These are phyloP conservation scores for Pseudogymnoascus sp. DNA, from an alignment of 2,329 filamentous ascomycete species.

Conservation along the genomic window DNA sequence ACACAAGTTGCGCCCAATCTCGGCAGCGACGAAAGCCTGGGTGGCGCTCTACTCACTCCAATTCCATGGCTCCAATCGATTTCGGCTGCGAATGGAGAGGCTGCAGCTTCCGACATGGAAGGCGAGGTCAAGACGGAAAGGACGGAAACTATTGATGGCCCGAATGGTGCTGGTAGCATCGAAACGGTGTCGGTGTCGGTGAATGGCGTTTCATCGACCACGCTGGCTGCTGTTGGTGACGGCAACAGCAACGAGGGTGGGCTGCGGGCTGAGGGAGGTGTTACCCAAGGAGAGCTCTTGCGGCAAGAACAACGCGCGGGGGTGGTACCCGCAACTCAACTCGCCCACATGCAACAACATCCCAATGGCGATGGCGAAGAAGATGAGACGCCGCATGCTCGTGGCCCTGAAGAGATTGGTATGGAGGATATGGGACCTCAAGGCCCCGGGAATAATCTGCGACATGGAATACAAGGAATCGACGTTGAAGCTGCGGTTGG, in stretches of 20 bases:
- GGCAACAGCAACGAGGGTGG: constrained; percentile 18
- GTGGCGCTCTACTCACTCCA: constrained; percentile 83
- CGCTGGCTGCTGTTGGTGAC: constrained; percentile 19
- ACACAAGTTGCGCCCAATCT: constrained; percentile 39
- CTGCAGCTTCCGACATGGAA: constrained; percentile 39
- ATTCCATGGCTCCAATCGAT: constrained; percentile 69
- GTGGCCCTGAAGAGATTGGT: constrained; percentile 78
- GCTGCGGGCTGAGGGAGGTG: constrained; percentile 39
- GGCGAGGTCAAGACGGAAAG: constrained; percentile 62
- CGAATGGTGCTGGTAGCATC: constrained; percentile 69
- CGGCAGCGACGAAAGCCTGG: constrained; percentile 81
- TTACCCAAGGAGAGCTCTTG: constrained; percentile 77
- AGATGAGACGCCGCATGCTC: constrained; percentile 67
- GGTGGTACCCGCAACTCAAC: constrained; percentile 62
- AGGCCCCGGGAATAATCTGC: constrained; percentile 30
- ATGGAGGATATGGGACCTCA: constrained; percentile 81
- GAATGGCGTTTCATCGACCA: constrained; percentile 54
- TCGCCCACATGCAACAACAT: constrained; percentile 30
- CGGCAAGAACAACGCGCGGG: constrained; percentile 81
- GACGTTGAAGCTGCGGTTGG: constrained; percentile 57
- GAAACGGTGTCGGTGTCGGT: constrained; percentile 74
- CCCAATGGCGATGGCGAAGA: constrained; percentile 38
- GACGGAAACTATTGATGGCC: constrained; percentile 74
- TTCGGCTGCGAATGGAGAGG: neutral
- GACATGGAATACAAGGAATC: constrained; percentile 46